Percentiles rank a stretch among this genome's conserved stretches.
Evolutionary conservation across 495 filamentous ascomycete genomes (phyloP).

Genomic region (Penicillium pulvis): DNA sequence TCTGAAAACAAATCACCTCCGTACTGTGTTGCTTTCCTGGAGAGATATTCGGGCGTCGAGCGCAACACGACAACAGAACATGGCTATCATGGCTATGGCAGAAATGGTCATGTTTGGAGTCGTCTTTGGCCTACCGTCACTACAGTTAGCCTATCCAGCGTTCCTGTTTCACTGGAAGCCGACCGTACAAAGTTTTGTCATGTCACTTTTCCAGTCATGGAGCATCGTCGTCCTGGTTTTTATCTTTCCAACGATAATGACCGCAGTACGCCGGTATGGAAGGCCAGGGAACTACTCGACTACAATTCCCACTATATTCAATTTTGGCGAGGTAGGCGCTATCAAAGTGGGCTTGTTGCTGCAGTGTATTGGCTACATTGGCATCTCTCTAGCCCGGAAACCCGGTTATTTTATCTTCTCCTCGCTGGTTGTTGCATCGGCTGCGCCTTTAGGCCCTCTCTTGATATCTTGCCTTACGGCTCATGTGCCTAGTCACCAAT

Average conservation of each 20-base stretch:
- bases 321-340: slow-evolving; percentile 8
- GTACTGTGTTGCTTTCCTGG: not conserved
- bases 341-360: slow-evolving; percentile 3
- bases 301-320: slow-evolving; percentile 1
- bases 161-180: slow-evolving; percentile 13
- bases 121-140: not conserved
- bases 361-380: slow-evolving; percentile 6
- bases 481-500: slow-evolving; percentile 7
- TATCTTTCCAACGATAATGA: slow-evolving; percentile 7
- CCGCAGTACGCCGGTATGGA: not conserved
- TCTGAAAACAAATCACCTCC: not conserved
- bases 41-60: not conserved
- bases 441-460: slow-evolving; percentile 8
- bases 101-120: slow-evolving; percentile 8
- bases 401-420: slow-evolving; percentile 3
- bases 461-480: slow-evolving; percentile 12
- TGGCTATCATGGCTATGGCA: slow-evolving; percentile 7
- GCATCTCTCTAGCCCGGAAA: not conserved
- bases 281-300: not conserved
- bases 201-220: slow-evolving; percentile 8
- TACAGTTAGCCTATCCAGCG: slow-evolving; percentile 9
- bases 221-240: slow-evolving; percentile 12
- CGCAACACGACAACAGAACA: not conserved
- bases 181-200: slow-evolving; percentile 7
- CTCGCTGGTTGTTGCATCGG: slow-evolving; percentile 9